Conservation (phyloP, 192 early-diverging fungal genomes). For the Coemansia sp. region DNA sequence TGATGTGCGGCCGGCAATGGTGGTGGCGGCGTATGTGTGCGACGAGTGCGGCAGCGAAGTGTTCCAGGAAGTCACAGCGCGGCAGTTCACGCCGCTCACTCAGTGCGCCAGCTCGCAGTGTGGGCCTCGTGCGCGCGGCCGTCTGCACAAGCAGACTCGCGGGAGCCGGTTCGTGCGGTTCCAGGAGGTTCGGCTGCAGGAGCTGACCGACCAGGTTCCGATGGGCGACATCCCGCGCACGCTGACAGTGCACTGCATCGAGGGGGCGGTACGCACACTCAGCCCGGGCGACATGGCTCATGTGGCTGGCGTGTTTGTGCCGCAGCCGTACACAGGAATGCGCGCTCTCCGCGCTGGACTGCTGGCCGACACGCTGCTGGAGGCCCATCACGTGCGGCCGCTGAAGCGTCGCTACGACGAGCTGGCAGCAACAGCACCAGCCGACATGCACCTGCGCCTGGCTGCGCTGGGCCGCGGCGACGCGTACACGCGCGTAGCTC, state of each 20-base stretch:
- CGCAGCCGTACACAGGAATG: conserved; percentile 92
- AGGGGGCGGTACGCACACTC: conserved; percentile 71
- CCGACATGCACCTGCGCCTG: conserved; percentile 57
- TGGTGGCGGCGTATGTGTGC: conserved; percentile 87
- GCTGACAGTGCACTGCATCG: conserved; percentile 90
- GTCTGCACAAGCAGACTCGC: conserved; percentile 86
- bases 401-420: conserved; percentile 91
- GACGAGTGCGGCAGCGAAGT: conserved; percentile 94
- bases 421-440: conserved; percentile 60
- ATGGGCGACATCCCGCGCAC: conserved; percentile 97
- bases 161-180: conserved; percentile 90
- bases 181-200: conserved; percentile 97
- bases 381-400: conserved; percentile 82
- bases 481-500: conserved; percentile 74
- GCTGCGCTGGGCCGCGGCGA: conserved; percentile 62
- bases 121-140: conserved; percentile 76
- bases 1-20: conserved; percentile 89
- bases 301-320: conserved; percentile 86
- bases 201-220: conserved; percentile 97
- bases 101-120: conserved; percentile 82
- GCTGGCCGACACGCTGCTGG: conserved; percentile 92
- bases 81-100: conserved; percentile 74
- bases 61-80: conserved; percentile 86
- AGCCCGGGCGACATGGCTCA: conserved; percentile 87
- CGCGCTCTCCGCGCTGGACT: conserved; percentile 85